Evolutionary conservation across 306 rosid genomes (phyloP).

Genomic region (Pterocarpus macrocarpus): DNA sequence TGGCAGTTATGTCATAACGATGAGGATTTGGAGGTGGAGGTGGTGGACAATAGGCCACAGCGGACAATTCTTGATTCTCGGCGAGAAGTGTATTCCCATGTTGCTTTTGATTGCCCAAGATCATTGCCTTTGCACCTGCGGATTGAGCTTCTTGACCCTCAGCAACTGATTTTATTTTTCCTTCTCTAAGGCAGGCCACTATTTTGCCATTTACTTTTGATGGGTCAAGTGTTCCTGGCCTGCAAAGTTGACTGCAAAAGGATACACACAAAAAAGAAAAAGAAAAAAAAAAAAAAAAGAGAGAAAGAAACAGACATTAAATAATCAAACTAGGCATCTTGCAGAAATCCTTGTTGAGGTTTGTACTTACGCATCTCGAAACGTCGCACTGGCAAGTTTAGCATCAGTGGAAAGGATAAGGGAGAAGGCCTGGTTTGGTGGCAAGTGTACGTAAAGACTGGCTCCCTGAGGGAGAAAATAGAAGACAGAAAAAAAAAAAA

Average conservation of each 20-base stretch:
- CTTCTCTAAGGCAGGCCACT: slow-evolving; percentile 53
- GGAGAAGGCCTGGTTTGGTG: slow-evolving; percentile 49
- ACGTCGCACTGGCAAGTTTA: slow-evolving; percentile 35
- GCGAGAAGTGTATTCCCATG: slow-evolving; percentile 44
- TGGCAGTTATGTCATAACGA: too few relatives aligned
- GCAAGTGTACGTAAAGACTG: slow-evolving; percentile 58
- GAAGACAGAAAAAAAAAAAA: background rate
- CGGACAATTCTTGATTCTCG: slow-evolving; percentile 55
- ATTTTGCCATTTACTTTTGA: background rate
- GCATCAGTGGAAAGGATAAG: slow-evolving; percentile 54
- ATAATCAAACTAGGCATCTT: too few relatives aligned
- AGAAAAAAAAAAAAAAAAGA: too few relatives aligned
- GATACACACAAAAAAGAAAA: background rate
- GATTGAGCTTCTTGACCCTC: slow-evolving; percentile 41
- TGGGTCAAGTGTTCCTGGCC: slow-evolving; percentile 13
- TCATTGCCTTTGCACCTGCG: slow-evolving; percentile 65
- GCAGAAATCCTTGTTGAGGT: too few relatives aligned
- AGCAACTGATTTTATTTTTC: slow-evolving; percentile 34
- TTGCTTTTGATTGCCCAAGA: slow-evolving; percentile 36
- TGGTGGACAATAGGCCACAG: too few relatives aligned
- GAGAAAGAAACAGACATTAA: too few relatives aligned
- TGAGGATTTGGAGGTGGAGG: too few relatives aligned
- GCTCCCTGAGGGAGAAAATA: slow-evolving; percentile 60
- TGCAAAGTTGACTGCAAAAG: slow-evolving; percentile 33
- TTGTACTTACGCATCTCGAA: slow-evolving; percentile 55